Conservation (phyloP, 2,329 filamentous ascomycete genomes). For the Nigrospora osmanthi region DNA sequence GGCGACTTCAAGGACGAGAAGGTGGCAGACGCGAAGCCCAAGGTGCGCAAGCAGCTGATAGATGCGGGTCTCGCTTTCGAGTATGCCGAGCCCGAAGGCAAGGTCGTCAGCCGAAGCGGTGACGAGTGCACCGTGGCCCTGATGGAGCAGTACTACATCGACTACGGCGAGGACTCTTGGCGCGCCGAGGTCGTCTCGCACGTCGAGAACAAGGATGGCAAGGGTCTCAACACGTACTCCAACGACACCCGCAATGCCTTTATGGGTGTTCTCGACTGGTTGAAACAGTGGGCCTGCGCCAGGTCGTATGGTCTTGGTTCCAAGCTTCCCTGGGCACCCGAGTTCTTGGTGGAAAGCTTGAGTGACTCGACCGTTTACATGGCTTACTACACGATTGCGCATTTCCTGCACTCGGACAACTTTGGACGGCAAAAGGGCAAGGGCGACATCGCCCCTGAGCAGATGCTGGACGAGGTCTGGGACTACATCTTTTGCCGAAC, state of each 20-base stretch:
- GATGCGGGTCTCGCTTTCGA: constrained; percentile 74
- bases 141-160: constrained; percentile 96
- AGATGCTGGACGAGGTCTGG: constrained; percentile 94
- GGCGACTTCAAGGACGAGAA: constrained; percentile 84
- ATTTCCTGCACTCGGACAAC: constrained; percentile 71
- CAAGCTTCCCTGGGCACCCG: constrained; percentile 86
- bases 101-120: constrained; percentile 80
- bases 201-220: constrained; percentile 58
- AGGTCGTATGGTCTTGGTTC: constrained; percentile 88
- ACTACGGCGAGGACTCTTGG: constrained; percentile 91
- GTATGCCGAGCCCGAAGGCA: constrained; percentile 88
- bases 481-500: constrained; percentile 86
- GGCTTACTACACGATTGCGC: constrained; percentile 65
- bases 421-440: constrained; percentile 69
- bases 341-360: constrained; percentile 87
- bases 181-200: constrained; percentile 66
- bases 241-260: constrained; percentile 72
- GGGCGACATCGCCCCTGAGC: constrained; percentile 65
- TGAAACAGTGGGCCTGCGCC: constrained; percentile 92
- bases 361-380: constrained; percentile 92
- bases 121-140: constrained; percentile 91
- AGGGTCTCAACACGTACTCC: constrained; percentile 73
- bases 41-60: constrained; percentile 72
- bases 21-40: constrained; percentile 79
- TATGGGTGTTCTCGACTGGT: constrained; percentile 80